These are phyloP conservation scores for Hirsutella thompsonii DNA, from an alignment of 2,329 filamentous ascomycete species.

Conservation along the genomic window DNA sequence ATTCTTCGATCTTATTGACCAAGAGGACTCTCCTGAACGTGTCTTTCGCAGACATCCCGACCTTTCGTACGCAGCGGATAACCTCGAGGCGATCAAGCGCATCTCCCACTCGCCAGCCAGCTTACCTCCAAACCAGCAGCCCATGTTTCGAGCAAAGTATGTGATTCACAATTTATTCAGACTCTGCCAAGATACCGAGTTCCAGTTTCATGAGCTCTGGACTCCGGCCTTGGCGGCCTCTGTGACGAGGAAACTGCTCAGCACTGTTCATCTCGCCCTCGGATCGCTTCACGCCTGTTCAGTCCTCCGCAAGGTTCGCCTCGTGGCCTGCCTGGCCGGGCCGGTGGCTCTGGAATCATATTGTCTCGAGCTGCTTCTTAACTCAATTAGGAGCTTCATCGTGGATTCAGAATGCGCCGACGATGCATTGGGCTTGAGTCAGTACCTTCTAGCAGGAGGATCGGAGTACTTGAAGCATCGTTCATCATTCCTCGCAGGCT, in stretches of 20 bases:
- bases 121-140: constrained; percentile 72
- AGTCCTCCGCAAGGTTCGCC: constrained; percentile 71
- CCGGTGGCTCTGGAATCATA: constrained; percentile 62
- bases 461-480: constrained; percentile 46
- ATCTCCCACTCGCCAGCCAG: constrained; percentile 52
- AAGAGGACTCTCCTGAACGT: constrained; percentile 61
- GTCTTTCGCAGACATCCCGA: constrained; percentile 46
- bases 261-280: constrained; percentile 68
- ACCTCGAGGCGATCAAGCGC: constrained; percentile 55
- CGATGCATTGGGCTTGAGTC: constrained; percentile 75
- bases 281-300: constrained; percentile 81
- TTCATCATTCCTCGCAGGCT: constrained; percentile 69
- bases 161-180: constrained; percentile 64
- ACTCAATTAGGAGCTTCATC: constrained; percentile 65
- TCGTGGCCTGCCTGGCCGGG: constrained; percentile 70
- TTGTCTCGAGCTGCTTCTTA: constrained; percentile 79
- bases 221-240: constrained; percentile 61
- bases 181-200: constrained; percentile 60
- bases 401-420: constrained; percentile 79
- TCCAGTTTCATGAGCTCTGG: constrained; percentile 56
- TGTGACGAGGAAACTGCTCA: constrained; percentile 64
- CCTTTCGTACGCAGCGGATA: constrained; percentile 47
- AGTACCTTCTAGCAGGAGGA: constrained; percentile 68
- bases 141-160: constrained; percentile 68
- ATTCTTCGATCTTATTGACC: constrained; percentile 65